Conservation (phyloP, 768 basidiomycete species). For the Scleroderma bovista region DNA sequence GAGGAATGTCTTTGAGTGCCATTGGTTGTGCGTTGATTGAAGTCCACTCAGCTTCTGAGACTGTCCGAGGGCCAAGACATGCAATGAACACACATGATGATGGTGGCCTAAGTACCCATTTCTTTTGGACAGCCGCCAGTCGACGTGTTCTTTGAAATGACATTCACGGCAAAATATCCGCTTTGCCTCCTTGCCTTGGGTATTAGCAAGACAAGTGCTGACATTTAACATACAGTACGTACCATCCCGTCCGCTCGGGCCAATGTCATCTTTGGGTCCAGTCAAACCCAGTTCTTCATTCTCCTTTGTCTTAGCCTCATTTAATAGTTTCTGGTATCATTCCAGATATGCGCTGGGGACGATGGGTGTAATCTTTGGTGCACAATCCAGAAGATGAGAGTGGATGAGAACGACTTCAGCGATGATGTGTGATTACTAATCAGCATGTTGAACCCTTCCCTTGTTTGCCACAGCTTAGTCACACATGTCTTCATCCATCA, state of each 20-base stretch:
- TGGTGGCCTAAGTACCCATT: conserved; percentile 94
- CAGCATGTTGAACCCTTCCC: too few species aligned
- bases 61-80: too few species aligned
- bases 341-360: conserved; percentile 97
- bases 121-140: conserved; percentile 93
- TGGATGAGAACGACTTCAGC: too few species aligned
- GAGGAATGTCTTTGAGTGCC: too few species aligned
- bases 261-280: conserved; percentile 73
- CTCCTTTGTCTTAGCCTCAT: conserved; percentile 96
- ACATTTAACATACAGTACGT: conserved; percentile 40
- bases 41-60: too few species aligned
- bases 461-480: too few species aligned
- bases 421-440: too few species aligned
- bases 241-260: conserved; percentile 95
- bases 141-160: conserved; percentile 91
- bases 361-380: too few species aligned
- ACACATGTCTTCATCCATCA: too few species aligned
- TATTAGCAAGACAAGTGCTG: conserved; percentile 95
- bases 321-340: conserved; percentile 94
- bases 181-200: conserved; percentile 99
- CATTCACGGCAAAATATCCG: conserved; percentile 97
- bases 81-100: conserved; percentile 90
- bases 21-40: too few species aligned
- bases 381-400: too few species aligned
- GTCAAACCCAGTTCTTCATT: conserved; percentile 90